Conservation (phyloP, 2,329 filamentous ascomycete genomes). For the Aspergillus fumigatus region DNA sequence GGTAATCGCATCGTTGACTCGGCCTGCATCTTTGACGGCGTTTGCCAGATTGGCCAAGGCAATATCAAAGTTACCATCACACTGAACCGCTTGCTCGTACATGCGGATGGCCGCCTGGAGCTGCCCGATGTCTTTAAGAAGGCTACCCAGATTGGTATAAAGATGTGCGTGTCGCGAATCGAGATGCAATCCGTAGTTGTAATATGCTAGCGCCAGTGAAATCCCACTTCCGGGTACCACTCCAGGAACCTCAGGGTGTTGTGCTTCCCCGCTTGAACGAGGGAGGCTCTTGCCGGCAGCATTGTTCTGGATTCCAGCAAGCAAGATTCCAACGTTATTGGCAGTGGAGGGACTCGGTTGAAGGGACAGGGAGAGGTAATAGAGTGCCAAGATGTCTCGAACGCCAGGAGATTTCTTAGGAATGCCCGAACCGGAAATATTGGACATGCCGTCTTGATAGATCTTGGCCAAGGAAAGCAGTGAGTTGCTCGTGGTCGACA, state of each 20-base stretch:
- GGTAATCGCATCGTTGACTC: slow-evolving; percentile 82
- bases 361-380: slow-evolving; percentile 89
- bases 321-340: slow-evolving; percentile 94
- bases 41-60: slow-evolving; percentile 95
- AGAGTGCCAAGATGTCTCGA: slow-evolving; percentile 86
- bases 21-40: slow-evolving; percentile 93
- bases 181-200: slow-evolving; percentile 85
- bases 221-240: slow-evolving; percentile 82
- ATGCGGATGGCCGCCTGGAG: slow-evolving; percentile 87
- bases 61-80: slow-evolving; percentile 94
- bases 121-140: slow-evolving; percentile 94
- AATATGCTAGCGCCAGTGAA: slow-evolving; percentile 83
- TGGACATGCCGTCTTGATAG: slow-evolving; percentile 92
- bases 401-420: slow-evolving; percentile 68
- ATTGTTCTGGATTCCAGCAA: slow-evolving; percentile 86
- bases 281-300: slow-evolving; percentile 37
- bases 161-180: slow-evolving; percentile 90
- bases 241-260: slow-evolving; percentile 61
- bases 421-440: slow-evolving; percentile 53
- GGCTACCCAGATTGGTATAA: slow-evolving; percentile 91
- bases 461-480: slow-evolving; percentile 94
- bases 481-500: slow-evolving; percentile 93
- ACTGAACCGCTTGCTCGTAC: slow-evolving; percentile 92
- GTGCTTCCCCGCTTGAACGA: slow-evolving; percentile 32
- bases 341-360: slow-evolving; percentile 96